Evolutionary conservation across 1,284 basidiomycete genomes (phyloP), one percentile per base, ranked within the genome.

Genomic region (Hemileia vastatrix): DNA sequence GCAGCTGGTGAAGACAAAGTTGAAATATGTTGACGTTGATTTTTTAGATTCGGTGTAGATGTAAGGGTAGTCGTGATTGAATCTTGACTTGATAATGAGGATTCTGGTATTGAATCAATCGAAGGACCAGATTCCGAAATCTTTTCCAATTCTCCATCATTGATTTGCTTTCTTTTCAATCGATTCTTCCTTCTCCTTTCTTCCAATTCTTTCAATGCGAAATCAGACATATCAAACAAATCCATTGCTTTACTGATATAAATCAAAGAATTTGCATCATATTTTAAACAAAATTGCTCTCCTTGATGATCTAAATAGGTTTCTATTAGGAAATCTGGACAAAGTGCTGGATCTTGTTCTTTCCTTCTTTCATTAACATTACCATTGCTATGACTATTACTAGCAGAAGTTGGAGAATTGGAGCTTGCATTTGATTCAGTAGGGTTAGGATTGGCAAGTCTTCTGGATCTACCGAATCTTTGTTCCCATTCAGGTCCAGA

Each of bases 171-270:
- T 43, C 51, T 66, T 48, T 27, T 54, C n/a, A 21, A 57, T 48
- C 6, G 52, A 52, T 43, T 59, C 27, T 48, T 19, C 68, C 66
- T 32, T 57, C 53, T 52, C 55, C 51, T 31, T 63, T 45, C 33
- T 23, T 68, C 70, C 19, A 97, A 81, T 45, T 84, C 83, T 44
- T 81, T 77, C 2, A 98, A 81, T 3, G 90, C 83, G 23, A 88
- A 82, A 3, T 81, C 80, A 0, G 90, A 91, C 84, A 99, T 87
- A 78, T 97, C 94, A 76, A 99, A 99, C 1, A 98, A 81, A 77
- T 98, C 94, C 94, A 99, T 99, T 18, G 95, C 94, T 79, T 98
- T 99, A 19, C 88, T 91, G 67, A 96, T 84, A 80, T 98, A 99
- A 71, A 99, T 92, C 76, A 98, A 85, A 2, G 91, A 95, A 79